Evolutionary conservation across 2,329 filamentous ascomycete species (phyloP).

Genomic region (Venturia asperata): DNA sequence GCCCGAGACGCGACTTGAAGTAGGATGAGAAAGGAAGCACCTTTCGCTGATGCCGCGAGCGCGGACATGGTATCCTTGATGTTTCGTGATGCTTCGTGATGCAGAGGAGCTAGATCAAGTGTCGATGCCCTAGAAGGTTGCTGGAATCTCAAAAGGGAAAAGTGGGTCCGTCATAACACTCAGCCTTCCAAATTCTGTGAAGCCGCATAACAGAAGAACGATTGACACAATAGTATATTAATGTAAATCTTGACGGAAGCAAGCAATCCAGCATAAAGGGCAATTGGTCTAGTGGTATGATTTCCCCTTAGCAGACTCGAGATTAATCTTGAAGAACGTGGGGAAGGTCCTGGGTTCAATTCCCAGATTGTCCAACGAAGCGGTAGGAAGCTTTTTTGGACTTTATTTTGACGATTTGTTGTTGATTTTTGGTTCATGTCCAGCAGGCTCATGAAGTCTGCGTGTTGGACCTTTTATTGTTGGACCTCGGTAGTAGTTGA

Average conservation of each 20-base stretch:
- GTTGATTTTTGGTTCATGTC: no score
- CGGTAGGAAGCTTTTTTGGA: not conserved
- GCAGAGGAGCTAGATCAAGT: not conserved
- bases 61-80: slow-evolving; percentile 17
- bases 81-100: not conserved
- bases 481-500: no score
- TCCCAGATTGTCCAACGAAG: slow-evolving; percentile 4
- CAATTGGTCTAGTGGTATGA: slow-evolving; percentile 11
- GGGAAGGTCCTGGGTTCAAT: slow-evolving; percentile 13
- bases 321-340: not conserved
- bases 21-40: slow-evolving; percentile 77
- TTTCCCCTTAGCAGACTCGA: not conserved
- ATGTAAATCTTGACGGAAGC: no score
- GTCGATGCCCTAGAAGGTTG: no score
- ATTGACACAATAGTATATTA: no score
- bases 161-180: not conserved
- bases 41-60: slow-evolving; percentile 30
- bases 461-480: no score
- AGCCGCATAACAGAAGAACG: no score
- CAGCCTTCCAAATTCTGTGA: not conserved
- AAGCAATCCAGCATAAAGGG: no score
- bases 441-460: no score
- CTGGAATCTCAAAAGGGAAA: not conserved
- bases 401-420: no score
- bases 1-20: slow-evolving; percentile 83